A percentile compares a stretch with the other conserved stretches of the same genome.
phyloP scores from a whole-genome alignment of 495 filamentous ascomycete genomes.

The Physcia stellaris region DNA sequence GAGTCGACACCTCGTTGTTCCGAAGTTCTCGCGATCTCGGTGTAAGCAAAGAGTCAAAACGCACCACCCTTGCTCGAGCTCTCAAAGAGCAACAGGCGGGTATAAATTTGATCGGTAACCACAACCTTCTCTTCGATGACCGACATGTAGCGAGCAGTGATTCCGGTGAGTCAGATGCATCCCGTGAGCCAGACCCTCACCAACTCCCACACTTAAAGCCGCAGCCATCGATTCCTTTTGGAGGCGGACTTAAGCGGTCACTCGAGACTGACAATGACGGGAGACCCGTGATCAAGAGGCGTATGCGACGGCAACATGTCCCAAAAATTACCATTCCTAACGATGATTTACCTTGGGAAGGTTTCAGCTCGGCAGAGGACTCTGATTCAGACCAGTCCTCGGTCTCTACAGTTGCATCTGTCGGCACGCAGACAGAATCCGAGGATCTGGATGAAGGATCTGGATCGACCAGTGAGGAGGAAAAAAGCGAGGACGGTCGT shows the following conservation, averaged over 20 bases:
- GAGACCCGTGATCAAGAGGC: slow-evolving; percentile 52
- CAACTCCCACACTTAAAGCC: not conserved
- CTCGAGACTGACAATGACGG: slow-evolving; percentile 66
- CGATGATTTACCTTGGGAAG: slow-evolving; percentile 44
- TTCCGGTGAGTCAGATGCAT: slow-evolving; percentile 20
- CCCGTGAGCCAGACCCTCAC: slow-evolving; percentile 6
- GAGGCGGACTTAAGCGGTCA: slow-evolving; percentile 77
- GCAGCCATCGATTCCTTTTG: slow-evolving; percentile 18
- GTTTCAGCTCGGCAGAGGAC: slow-evolving; percentile 39
- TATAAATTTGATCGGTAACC: slow-evolving; percentile 31
- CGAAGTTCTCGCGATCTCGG: slow-evolving; percentile 65
- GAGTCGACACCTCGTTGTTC: slow-evolving; percentile 69
- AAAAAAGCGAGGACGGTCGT: slow-evolving; percentile 20
- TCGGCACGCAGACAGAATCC: slow-evolving; percentile 6
- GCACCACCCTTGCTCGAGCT: slow-evolving; percentile 46
- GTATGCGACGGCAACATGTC: slow-evolving; percentile 20
- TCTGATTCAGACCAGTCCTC: slow-evolving; percentile 5
- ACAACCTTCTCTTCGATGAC: slow-evolving; percentile 2
- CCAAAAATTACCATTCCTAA: too few relatives aligned
- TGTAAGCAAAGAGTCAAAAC: slow-evolving; percentile 47
- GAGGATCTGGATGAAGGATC: slow-evolving; percentile 12
- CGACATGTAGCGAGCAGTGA: not conserved
- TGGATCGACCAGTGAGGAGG: not conserved
- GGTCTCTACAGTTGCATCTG: slow-evolving; percentile 1
- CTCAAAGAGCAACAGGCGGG: slow-evolving; percentile 45